Evolutionary conservation across 306 rosid species (phyloP), one percentile per base, ranked within the genome.

Genomic region (Abrus pulchellus): DNA sequence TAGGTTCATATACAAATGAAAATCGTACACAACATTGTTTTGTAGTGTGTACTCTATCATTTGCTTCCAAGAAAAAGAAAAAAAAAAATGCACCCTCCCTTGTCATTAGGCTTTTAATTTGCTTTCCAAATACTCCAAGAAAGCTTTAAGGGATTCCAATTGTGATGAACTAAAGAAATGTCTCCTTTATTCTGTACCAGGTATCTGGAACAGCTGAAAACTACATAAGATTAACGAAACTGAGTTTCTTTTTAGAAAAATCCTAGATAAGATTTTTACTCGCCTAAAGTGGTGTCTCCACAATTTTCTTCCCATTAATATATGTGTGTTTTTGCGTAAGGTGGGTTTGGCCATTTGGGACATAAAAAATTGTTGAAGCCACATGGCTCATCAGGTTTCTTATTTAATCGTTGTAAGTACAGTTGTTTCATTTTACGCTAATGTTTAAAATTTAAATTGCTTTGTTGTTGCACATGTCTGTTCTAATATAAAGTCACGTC

Each of bases 331-430:
- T 78, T 74, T 4, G 20, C 70, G 33, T 79, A 78, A 36, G 73
- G 57, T 74, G 78, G 55, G 64, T 76, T 81, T 82, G 68, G 64
- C 20, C 20, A 20, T 20, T 20, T 20, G 20, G 20, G 67, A 47
- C 59, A 65, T 78, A 45, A 76, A 71, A 83, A 80, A 79, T 2
- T 74, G 78, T 32, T 14, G 52, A 67, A 79, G 79, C 81, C 93
- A 88, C 94, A 86, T 87, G 91, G 84, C 76, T 85, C 81, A 68
- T 85, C 83, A 74, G 48, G 85, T 75, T 86, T 87, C 84, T 84
- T 82, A 71, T 72, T 86, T 77, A 78, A 80, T 72, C 66, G 71
- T 65, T 52, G 33, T 80, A 65, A 70, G 77, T 71, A 63, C 80
- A 79, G 76, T 72, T 78, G 81, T 72, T 65, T 77, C 32, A 61